Evolutionary conservation across 176 grass and related monocot species (phyloP), one percentile per base, ranked within the genome.

Genomic region (Coix lacrymajobi): DNA sequence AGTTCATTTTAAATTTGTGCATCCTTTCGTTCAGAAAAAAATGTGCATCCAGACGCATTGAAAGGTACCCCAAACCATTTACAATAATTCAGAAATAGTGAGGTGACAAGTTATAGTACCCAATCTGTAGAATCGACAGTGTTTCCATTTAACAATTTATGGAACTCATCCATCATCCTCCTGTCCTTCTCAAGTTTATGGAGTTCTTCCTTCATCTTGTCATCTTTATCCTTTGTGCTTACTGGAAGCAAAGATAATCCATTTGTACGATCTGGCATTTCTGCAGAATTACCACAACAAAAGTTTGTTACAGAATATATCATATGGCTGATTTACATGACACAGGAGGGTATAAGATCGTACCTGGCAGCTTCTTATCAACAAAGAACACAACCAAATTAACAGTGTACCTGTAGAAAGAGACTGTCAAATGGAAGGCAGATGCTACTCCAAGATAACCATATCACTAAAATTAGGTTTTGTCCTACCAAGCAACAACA

Each of bases 341-440:
- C 3, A 3, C 7, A 79, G 17, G 74, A 69, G 30, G 36, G 28
- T 49, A 66, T 70, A 33, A 80, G 8, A 20, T 46, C 74, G 33
- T 86, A 93, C 96, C 96, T 84, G 91, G 85, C 48, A 99, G 83
- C 62, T 89, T 99, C 69, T 83, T 96, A 81, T 99, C 97, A 85
- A 99, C 38, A 75, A 96, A 96, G 73, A 94, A 99, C 13, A 96
- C 91, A 45, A 96, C 91, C 79, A 99, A 92, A 88, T 92, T 96
- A 51, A 99, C 97, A 58, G 97, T 96, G 85, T 99, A 99, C 97
- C 97, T 99, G 78, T 9, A 19, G 48, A 61, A 39, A 86, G 62
- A 83, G 51, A 66, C 19, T 62, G 20, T 81, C 56, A 81, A 52
- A 83, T 29, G 1, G 30, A 90, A 11, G 57, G 31, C 30, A 3